Evolutionary conservation across 2,329 filamentous ascomycete genomes (phyloP), one percentile per base, ranked within the genome.

Genomic region (Ophiostoma australiae): DNA sequence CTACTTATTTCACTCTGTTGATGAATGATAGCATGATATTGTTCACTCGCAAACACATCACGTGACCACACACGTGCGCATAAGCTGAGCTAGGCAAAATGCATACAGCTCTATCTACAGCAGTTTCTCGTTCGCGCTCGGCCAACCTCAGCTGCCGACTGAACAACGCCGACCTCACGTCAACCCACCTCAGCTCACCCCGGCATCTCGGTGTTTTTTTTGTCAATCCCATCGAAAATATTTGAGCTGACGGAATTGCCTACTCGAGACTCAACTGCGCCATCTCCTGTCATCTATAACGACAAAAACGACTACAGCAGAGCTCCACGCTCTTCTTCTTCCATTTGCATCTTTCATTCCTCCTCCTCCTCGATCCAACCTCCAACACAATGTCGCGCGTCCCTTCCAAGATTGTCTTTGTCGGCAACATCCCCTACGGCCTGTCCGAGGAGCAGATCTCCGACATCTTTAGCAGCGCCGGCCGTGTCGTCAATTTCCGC

Each of bases 371-470:
- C 39, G 10, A 41, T 10, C 39, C 10, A 4, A 39, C 37, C 37
- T 41, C 13, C 39, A 17, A n/a, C 63, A 55, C 13, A 7, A 93
- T 87, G 90, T 92, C 85, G 79, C 92, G 92, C 81, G 90, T 89
- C 78, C 90, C 88, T 15, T 92, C 91, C 20, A 87, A 90, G 73
- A 90, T 93, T 37, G 90, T 94, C 73, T 95, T 95, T 79, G 91
- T 94, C 72, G 92, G 91, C 74, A 94, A 94, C 77, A 93, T 93
- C 75, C 89, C 90, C n/a, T 94, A 93, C 80, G 91, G 94, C 74
- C 89, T 97, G 74, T 97, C 93, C 39, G 95, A 99, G 82, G 94
- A 98, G 79, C 92, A 97, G 79, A 97, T 99, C 76, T 91, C 90
- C 78, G 92, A 97, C 76, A 97, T 97, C 73, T 96, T 98, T 80